A percentile compares a stretch with the other conserved stretches of the same genome.
Conservation (phyloP, 2,329 filamentous ascomycete species). For the Neopestalotiopsis clavispora region DNA sequence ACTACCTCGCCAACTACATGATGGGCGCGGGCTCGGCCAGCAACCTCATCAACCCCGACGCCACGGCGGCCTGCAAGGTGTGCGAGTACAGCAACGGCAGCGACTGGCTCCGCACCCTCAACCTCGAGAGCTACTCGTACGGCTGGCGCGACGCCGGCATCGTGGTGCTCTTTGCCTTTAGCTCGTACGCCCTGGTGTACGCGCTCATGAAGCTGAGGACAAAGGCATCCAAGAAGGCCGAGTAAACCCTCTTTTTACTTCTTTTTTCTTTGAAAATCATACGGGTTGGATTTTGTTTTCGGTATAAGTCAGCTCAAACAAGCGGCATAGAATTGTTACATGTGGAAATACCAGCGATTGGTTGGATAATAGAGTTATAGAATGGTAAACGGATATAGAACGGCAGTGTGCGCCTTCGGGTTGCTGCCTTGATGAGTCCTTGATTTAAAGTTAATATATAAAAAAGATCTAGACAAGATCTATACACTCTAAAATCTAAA, state of each 20-base stretch:
- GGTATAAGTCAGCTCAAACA: neutral
- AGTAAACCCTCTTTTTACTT: neutral
- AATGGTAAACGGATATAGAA: neutral
- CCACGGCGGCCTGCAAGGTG: constrained; percentile 38
- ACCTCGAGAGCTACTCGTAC: constrained; percentile 13
- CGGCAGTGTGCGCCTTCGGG: neutral
- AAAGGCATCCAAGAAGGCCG: constrained; percentile 16
- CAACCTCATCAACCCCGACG: constrained; percentile 65
- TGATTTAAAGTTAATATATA: neutral
- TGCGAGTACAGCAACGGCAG: constrained; percentile 16
- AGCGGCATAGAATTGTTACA: neutral
- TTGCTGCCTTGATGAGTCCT: neutral
- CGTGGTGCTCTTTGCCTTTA: constrained; percentile 15
- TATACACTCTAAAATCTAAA: constrained; percentile 22
- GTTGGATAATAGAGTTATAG: neutral
- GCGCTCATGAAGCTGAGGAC: constrained; percentile 23
- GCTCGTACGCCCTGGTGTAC: constrained; percentile 15
- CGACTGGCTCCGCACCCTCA: constrained; percentile 11
- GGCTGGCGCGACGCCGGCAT: constrained; percentile 17
- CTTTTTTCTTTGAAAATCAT: neutral
- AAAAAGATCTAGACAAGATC: neutral
- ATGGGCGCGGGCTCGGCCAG: constrained; percentile 48
- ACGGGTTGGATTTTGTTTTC: neutral
- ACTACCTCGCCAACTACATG: constrained; percentile 62
- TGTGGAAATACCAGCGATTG: neutral